Evolutionary conservation across 345 rosid species (phyloP).

Genomic region (Reutealis trisperma): DNA sequence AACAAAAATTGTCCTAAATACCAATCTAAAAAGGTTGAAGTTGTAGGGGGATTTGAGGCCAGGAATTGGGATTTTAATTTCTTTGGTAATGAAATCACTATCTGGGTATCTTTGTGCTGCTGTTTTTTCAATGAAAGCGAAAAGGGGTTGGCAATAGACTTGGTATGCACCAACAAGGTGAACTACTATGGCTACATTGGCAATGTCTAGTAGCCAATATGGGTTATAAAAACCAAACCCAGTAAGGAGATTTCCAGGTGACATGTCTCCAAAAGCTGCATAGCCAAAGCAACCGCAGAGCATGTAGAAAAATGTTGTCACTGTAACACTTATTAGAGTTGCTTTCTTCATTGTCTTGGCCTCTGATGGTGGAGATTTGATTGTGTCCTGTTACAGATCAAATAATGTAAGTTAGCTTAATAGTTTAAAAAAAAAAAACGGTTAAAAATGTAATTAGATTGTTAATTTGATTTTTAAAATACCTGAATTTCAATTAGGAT

Average conservation of each 20-base stretch:
- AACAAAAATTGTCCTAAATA: slow-evolving; percentile 84
- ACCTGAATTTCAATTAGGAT: slow-evolving; percentile 92
- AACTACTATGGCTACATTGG: slow-evolving; percentile 72
- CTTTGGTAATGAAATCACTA: slow-evolving; percentile 57
- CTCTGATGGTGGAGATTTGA: slow-evolving; percentile 73
- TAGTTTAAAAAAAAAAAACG: not conserved
- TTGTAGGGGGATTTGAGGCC: slow-evolving; percentile 42
- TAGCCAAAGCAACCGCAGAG: slow-evolving; percentile 86
- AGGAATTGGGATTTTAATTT: slow-evolving; percentile 49
- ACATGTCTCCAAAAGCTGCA: slow-evolving; percentile 75
- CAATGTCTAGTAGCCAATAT: slow-evolving; percentile 86
- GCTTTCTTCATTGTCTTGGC: slow-evolving; percentile 82
- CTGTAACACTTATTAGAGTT: slow-evolving; percentile 57
- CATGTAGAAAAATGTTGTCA: slow-evolving; percentile 88
- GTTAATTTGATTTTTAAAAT: not conserved
- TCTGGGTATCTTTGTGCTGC: slow-evolving; percentile 53
- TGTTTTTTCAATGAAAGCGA: slow-evolving; percentile 66
- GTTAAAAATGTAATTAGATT: not conserved
- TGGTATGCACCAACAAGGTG: slow-evolving; percentile 94
- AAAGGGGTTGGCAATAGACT: slow-evolving; percentile 85
- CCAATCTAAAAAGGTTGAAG: slow-evolving; percentile 69
- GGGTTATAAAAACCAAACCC: slow-evolving; percentile 84
- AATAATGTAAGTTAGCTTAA: not conserved
- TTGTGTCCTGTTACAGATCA: slow-evolving; percentile 44
- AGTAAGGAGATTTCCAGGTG: slow-evolving; percentile 79